Percentiles rank a stretch among this genome's conserved stretches.
These are phyloP conservation scores for Glycine tomentella DNA, from an alignment of 306 rosid genomes.

Conservation along the genomic window DNA sequence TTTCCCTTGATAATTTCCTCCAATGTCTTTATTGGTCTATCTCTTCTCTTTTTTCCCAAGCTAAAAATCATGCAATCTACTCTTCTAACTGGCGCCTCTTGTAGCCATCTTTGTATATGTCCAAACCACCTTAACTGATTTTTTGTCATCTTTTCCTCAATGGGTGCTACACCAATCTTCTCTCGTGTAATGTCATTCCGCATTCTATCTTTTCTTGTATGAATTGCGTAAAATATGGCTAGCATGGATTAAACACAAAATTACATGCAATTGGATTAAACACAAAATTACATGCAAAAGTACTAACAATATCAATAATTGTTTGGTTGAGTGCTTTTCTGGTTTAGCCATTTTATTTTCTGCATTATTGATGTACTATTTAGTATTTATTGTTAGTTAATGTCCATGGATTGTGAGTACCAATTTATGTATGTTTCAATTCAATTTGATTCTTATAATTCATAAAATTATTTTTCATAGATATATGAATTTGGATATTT, in stretches of 20 bases:
- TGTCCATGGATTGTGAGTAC: conserved; percentile 10
- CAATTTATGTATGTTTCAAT: conserved; percentile 18
- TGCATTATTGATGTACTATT: background rate
- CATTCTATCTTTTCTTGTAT: background rate
- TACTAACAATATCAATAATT: background rate
- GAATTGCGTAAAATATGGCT: conserved; percentile 9
- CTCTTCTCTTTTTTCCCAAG: no score
- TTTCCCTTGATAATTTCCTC: no score
- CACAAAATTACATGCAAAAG: background rate
- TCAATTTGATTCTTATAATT: conserved; percentile 4
- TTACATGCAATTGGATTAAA: no score
- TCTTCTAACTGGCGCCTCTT: no score
- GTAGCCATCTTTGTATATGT: no score
- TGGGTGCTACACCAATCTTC: no score
- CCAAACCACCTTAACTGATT: no score
- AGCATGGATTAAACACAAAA: conserved; percentile 19
- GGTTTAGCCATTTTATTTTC: conserved; percentile 23
- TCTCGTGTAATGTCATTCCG: no score
- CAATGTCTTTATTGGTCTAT: no score
- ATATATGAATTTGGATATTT: conserved; percentile 24
- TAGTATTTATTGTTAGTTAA: conserved; percentile 19
- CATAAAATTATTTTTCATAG: background rate
- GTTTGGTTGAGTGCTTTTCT: conserved; percentile 39
- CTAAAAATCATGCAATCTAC: no score
- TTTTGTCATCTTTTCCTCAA: no score